Percentiles rank a stretch among this genome's conserved stretches.
Evolutionary conservation across 371 early-diverging fungal genomes (phyloP).

Genomic region (Mortierella sp.): DNA sequence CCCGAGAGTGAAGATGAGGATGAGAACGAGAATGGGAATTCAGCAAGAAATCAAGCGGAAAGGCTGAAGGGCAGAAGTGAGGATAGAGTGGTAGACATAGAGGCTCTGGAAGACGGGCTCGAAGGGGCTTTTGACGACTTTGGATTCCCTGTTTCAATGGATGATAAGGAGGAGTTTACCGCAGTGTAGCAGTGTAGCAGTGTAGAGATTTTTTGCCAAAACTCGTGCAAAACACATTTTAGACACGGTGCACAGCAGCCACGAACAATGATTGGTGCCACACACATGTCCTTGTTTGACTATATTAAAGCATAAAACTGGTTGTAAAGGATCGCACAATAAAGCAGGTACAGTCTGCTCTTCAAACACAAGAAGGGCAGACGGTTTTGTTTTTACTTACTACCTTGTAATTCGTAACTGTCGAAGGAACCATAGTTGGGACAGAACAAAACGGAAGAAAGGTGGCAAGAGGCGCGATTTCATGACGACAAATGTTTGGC

Average conservation of each 20-base stretch:
- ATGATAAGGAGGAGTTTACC: background rate
- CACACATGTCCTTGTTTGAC: too few species aligned
- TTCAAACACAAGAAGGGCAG: background rate
- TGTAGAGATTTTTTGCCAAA: too few species aligned
- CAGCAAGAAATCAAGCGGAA: background rate
- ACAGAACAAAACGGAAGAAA: background rate
- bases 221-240: too few species aligned
- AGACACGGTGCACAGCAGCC: background rate
- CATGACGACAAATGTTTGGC: too few species aligned
- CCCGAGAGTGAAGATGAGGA: constrained; percentile 17
- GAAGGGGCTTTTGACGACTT: constrained; percentile 47
- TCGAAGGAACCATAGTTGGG: background rate
- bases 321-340: too few species aligned
- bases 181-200: background rate
- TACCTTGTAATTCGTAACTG: background rate
- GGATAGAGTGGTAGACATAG: constrained; percentile 1
- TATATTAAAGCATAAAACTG: background rate
- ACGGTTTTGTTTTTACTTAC: too few species aligned
- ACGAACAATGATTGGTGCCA: background rate
- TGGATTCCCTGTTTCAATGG: constrained; percentile 36
- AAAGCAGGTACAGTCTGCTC: background rate
- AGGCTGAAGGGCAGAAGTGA: background rate
- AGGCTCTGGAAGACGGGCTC: background rate
- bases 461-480: too few species aligned
- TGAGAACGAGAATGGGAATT: background rate